These are phyloP conservation scores for Penstemon davidsonii DNA, from an alignment of 257 asterid genomes.

Conservation along the genomic window DNA sequence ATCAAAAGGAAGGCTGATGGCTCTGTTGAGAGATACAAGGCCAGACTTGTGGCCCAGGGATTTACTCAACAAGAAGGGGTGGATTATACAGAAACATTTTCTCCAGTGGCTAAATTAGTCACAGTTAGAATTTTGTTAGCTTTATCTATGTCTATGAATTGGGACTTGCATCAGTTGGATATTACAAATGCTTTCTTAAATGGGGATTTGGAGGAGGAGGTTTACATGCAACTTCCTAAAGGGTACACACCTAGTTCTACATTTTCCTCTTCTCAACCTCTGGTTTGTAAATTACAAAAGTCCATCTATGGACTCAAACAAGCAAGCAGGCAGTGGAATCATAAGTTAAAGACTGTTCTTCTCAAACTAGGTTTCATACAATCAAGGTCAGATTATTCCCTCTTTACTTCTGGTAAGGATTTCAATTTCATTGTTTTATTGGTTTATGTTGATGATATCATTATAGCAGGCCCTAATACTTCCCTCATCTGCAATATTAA, in stretches of 20 bases:
- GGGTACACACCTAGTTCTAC: neutral
- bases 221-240: neutral
- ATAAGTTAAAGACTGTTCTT: no score
- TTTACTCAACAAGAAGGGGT: neutral
- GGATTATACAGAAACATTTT: neutral
- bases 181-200: neutral
- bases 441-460: neutral
- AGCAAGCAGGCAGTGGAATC: neutral
- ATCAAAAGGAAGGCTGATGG: neutral
- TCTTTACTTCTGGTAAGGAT: no score
- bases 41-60: neutral
- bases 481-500: no score
- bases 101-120: neutral
- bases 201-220: neutral
- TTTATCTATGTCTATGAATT: neutral
- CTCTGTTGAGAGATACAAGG: neutral
- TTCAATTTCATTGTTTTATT: no score
- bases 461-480: neutral
- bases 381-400: neutral
- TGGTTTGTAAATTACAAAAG: neutral
- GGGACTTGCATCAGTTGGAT: neutral
- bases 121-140: neutral
- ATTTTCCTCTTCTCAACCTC: neutral
- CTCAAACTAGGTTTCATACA: neutral
- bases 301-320: neutral